Percentiles rank a stretch among this genome's conserved stretches.
phyloP scores from a whole-genome alignment of 2,329 filamentous ascomycete species.

The Xylaria sp. region DNA sequence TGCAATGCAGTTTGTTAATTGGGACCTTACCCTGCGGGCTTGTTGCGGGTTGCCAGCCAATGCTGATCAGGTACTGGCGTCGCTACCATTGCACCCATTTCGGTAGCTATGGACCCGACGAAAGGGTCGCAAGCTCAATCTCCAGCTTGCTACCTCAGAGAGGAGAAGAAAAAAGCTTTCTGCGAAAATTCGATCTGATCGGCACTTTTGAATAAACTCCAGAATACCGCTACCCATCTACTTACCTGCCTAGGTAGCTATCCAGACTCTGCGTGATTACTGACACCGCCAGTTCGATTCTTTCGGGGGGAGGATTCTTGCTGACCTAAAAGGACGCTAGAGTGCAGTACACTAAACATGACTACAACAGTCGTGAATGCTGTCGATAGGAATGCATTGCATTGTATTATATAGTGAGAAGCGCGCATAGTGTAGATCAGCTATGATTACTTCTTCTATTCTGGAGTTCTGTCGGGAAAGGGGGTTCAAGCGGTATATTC shows the following conservation, averaged over 20 bases:
- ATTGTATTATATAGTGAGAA: not conserved
- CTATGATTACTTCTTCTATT: not conserved
- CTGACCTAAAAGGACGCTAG: not conserved
- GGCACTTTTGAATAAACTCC: not conserved
- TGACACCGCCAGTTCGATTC: not conserved
- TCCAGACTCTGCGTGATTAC: not conserved
- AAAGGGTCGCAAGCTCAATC: slow-evolving; percentile 4
- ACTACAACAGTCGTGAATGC: not conserved
- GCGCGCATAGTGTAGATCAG: not conserved
- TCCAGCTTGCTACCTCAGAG: not conserved
- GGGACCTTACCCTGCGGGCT: slow-evolving; percentile 11
- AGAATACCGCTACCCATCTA: not conserved
- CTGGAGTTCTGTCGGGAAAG: not conserved
- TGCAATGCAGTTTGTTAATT: slow-evolving; percentile 28
- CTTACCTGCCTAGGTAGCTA: not conserved
- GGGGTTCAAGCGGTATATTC: not conserved
- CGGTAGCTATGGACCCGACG: slow-evolving; percentile 20
- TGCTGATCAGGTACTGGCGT: slow-evolving; percentile 19
- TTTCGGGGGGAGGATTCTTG: not conserved
- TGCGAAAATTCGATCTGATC: not conserved
- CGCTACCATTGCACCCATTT: slow-evolving; percentile 12
- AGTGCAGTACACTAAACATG: not conserved
- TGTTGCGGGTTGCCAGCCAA: slow-evolving; percentile 12
- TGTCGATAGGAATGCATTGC: not conserved
- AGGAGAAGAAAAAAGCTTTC: not conserved